phyloP scores from a whole-genome alignment of 2,329 filamentous ascomycete genomes.

The Leptographium procerum region DNA sequence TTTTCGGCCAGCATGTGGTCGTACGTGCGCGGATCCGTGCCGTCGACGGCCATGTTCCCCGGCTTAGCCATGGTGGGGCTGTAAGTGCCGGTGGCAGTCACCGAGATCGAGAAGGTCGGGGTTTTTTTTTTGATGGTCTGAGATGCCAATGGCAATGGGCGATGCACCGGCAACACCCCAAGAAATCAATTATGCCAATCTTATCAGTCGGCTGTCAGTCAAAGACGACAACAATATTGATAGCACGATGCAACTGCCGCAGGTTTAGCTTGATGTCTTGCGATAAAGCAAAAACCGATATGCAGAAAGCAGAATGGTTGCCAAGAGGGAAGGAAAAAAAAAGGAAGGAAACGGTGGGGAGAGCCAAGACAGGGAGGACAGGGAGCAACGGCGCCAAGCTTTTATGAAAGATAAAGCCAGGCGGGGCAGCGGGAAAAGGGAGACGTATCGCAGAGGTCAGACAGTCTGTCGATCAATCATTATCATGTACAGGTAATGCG shows the following conservation, averaged over 20 bases:
- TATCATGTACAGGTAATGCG: too few relatives aligned
- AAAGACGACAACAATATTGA: not conserved
- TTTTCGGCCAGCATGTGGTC: constrained; percentile 2
- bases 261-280: not conserved
- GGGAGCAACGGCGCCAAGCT: not conserved
- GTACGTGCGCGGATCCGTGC: constrained; percentile 8
- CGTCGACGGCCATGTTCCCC: constrained; percentile 10
- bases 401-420: not conserved
- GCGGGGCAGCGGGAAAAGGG: too few relatives aligned
- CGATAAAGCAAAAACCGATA: not conserved
- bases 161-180: too few relatives aligned
- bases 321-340: too few relatives aligned
- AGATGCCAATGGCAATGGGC: not conserved
- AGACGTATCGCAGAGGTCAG: too few relatives aligned
- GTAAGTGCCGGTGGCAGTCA: too few relatives aligned
- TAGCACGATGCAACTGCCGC: not conserved
- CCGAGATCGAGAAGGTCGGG: not conserved
- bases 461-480: too few relatives aligned
- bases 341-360: not conserved
- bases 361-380: not conserved
- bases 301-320: not conserved
- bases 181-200: not conserved
- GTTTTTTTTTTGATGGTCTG: too few relatives aligned
- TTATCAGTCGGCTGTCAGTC: too few relatives aligned
- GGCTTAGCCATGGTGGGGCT: constrained; percentile 7